phyloP scores from a whole-genome alignment of 2,329 filamentous ascomycete genomes.

The Diaporthe citriasiana region DNA sequence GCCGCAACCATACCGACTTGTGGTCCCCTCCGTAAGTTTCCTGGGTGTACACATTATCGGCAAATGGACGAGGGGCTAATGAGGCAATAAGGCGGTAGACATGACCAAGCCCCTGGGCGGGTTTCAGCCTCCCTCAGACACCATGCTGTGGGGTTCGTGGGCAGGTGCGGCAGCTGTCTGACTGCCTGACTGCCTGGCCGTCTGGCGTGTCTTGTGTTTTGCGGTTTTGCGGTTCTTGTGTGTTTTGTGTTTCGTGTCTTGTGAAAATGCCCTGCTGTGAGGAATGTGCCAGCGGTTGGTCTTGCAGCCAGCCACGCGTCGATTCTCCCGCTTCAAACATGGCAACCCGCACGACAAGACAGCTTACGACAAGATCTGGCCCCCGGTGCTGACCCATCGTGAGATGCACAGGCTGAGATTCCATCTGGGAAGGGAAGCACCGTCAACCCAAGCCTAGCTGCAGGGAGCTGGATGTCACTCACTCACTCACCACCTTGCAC shows the following conservation, averaged over 20 bases:
- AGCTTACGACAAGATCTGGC: conserved; percentile 1
- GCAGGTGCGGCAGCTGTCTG: background rate
- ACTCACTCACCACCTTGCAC: background rate
- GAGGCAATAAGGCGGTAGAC: conserved; percentile 4
- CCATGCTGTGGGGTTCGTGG: conserved; percentile 5
- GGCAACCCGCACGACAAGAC: conserved; percentile 3
- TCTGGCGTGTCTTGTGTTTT: no score
- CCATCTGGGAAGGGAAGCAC: background rate
- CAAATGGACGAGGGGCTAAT: background rate
- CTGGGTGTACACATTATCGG: background rate
- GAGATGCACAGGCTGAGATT: background rate
- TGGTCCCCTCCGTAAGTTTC: background rate
- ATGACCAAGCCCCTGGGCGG: conserved; percentile 24
- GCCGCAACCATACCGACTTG: background rate
- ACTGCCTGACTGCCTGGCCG: no score
- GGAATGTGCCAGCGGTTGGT: background rate
- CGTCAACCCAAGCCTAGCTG: no score
- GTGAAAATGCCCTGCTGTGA: background rate
- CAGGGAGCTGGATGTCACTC: no score
- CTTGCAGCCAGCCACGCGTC: conserved; percentile 15
- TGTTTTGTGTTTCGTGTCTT: conserved; percentile 2
- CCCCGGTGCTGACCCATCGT: conserved; percentile 6
- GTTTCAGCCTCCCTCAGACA: conserved; percentile 29
- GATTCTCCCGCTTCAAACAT: background rate
- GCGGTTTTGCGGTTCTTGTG: background rate